Conservation (phyloP, 1,284 basidiomycete species). For the Boletus semigastroideus region DNA sequence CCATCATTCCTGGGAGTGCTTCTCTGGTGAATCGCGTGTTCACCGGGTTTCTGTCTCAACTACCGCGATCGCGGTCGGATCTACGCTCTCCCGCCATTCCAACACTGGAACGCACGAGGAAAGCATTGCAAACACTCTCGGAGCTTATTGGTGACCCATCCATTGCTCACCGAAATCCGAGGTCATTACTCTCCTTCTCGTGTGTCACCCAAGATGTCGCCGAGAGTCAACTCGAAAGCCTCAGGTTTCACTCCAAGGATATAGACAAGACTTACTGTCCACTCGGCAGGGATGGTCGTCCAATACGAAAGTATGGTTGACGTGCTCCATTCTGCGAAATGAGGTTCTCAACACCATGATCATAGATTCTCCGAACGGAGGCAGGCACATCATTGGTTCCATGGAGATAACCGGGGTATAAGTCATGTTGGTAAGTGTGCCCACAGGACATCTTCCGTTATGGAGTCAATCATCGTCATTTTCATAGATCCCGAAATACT, state of each 20-base stretch:
- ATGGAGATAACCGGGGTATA: conserved; percentile 53
- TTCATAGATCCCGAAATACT: conserved; percentile 28
- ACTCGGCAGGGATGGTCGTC: conserved; percentile 53
- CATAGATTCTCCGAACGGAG: conserved; percentile 51
- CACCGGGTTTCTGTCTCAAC: conserved; percentile 56
- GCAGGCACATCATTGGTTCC: conserved; percentile 66
- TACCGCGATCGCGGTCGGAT: conserved; percentile 50
- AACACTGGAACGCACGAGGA: conserved; percentile 47
- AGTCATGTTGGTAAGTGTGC: conserved; percentile 50
- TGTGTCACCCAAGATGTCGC: conserved; percentile 53
- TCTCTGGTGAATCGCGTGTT: conserved; percentile 68
- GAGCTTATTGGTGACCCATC: conserved; percentile 48
- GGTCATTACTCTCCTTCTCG: conserved; percentile 66
- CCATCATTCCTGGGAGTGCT: conserved; percentile 42
- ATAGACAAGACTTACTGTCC: conserved; percentile 55
- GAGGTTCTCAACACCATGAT: background rate
- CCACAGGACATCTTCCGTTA: conserved; percentile 1
- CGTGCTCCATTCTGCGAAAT: background rate
- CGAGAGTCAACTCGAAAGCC: conserved; percentile 49
- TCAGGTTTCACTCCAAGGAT: conserved; percentile 48
- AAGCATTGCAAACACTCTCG: conserved; percentile 53
- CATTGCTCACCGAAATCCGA: conserved; percentile 53
- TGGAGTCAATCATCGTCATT: background rate
- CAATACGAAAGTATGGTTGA: conserved; percentile 54
- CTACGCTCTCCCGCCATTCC: conserved; percentile 36